phyloP scores from a whole-genome alignment of 2,329 filamentous ascomycete species.

The Alternaria incomplexa region DNA sequence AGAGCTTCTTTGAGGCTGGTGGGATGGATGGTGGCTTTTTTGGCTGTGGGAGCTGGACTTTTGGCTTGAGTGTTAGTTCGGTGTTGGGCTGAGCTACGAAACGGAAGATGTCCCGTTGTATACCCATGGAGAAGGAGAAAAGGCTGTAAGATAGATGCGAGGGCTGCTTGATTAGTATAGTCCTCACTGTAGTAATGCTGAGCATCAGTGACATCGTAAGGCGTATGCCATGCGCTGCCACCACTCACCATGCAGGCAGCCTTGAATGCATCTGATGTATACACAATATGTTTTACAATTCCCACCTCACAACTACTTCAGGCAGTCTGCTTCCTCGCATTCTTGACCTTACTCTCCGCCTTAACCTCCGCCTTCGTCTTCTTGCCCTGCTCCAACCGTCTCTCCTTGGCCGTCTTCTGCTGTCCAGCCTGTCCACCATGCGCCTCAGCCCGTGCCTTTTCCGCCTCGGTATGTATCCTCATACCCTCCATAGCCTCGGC shows the following conservation, averaged over 20 bases:
- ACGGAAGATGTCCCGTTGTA: not conserved
- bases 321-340: constrained; percentile 28
- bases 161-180: no score
- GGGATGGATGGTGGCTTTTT: not conserved
- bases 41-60: not conserved
- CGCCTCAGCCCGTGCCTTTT: constrained; percentile 27
- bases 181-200: not conserved
- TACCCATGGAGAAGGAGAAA: not conserved
- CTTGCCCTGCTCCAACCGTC: constrained; percentile 28
- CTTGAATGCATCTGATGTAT: not conserved
- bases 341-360: constrained; percentile 31
- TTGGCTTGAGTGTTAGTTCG: not conserved
- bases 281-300: constrained; percentile 4
- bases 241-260: not conserved
- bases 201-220: not conserved
- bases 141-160: not conserved
- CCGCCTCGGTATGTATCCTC: constrained; percentile 26
- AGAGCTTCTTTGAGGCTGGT: not conserved
- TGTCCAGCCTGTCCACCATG: constrained; percentile 37
- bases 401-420: constrained; percentile 33
- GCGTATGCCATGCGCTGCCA: not conserved
- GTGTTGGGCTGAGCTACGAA: not conserved
- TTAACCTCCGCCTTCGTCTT: constrained; percentile 32
- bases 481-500: constrained; percentile 40
- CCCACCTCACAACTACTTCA: not conserved